Percentiles rank a stretch among this genome's conserved stretches.
Evolutionary conservation across 2,329 filamentous ascomycete species (phyloP).

Genomic region (Colletotrichum abscissum): DNA sequence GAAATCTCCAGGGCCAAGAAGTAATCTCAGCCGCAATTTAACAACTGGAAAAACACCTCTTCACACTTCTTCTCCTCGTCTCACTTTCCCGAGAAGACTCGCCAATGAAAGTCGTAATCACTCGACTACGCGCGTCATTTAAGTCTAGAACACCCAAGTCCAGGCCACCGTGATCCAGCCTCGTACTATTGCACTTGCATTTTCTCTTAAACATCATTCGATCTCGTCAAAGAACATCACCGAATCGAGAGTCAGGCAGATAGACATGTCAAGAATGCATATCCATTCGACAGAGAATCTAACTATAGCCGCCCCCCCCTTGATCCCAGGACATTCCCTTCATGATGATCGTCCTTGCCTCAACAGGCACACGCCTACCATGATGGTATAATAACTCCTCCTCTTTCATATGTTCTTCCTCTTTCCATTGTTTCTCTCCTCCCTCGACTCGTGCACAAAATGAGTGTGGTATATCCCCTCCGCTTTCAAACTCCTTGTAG

Average conservation of each 20-base stretch:
- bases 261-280: not conserved
- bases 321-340: not conserved
- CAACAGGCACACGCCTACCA: not conserved
- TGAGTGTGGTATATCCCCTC: slow-evolving; percentile 27
- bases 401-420: not conserved
- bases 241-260: not conserved
- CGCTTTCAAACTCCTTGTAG: slow-evolving; percentile 7
- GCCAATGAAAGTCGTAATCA: not conserved
- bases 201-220: too few species aligned
- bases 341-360: not conserved
- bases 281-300: not conserved
- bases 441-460: not conserved
- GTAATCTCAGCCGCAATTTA: not conserved
- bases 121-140: not conserved
- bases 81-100: not conserved
- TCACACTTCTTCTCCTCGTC: not conserved
- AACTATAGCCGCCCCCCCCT: not conserved
- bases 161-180: too few species aligned
- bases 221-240: not conserved
- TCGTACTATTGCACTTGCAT: too few species aligned
- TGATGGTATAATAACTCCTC: not conserved
- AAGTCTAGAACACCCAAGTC: too few species aligned
- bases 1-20: too few species aligned
- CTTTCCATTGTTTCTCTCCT: not conserved
- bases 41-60: not conserved